Base-by-base conservation (phyloP, 441 rosid genomes). In the Corymbia calophylla region DNA sequence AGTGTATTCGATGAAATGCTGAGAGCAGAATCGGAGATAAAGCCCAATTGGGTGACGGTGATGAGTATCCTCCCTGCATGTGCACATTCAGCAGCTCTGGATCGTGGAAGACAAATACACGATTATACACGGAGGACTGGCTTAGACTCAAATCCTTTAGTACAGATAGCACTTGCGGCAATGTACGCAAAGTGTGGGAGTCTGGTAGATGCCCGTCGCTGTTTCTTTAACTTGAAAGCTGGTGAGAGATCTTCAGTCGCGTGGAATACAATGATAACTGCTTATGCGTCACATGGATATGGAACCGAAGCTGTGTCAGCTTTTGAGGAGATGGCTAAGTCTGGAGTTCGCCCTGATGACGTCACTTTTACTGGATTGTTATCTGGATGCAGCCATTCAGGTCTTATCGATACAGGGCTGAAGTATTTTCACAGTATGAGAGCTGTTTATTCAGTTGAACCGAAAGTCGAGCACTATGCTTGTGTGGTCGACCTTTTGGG, bases 51-150 rank as follows among this genome's bases (percentile, higher is more conserved):
- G 88, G 91, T 90, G 17, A 90, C 91, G 15, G 58, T 90, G 35
- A 90, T 90, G 91, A 90, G 91, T 62, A 89, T 90, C 48, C 91
- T 90, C 86, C 91, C 91, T 32, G 84, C 91, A 29, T 90, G 91
- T 88, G 87, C 88, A 39, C 89, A 90, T 66, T 64, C 88, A 32
- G 91, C 91, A 6, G 91, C 89, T 62, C 86, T 90, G 16, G 89
- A 90, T 56, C 91, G 89, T 18, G 91, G 91, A 58, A 89, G 87
- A 58, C 60, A 4, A 16, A 80, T 89, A n/a, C 91, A 89, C 17
- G 88, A 87, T 10, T 87, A 86, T 77, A 86, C 86, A 62, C 82
- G 88, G 15, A 85, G 85, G n/a, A 64, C 55, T 25, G 91, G 91
- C 25, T 44, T 87, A 23, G 89, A 90, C 84, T 64, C 56, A 12